Evolutionary conservation across 345 rosid species (phyloP).

Genomic region (Euphorbia tirucalli): DNA sequence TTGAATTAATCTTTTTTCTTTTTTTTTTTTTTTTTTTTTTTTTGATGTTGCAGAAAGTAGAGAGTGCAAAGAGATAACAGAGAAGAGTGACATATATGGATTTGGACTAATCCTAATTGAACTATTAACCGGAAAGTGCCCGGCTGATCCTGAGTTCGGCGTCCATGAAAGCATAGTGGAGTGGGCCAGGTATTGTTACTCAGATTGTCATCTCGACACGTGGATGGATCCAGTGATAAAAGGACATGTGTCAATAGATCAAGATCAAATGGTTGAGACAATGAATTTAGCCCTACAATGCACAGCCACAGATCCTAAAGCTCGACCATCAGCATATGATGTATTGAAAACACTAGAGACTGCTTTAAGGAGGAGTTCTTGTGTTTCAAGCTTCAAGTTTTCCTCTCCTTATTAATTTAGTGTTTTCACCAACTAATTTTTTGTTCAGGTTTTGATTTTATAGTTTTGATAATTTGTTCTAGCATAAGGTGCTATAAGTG

Average conservation of each 20-base stretch:
- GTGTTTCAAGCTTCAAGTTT: conserved; percentile 35
- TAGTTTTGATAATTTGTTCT: too few species aligned
- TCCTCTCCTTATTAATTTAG: conserved; percentile 29
- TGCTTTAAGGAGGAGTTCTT: conserved; percentile 35
- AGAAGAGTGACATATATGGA: conserved; percentile 63
- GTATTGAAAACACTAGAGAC: conserved; percentile 50
- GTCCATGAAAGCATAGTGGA: conserved; percentile 49
- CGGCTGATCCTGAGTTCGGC: conserved; percentile 59
- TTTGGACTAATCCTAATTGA: conserved; percentile 68
- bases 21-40: too few species aligned
- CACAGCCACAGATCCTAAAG: conserved; percentile 59
- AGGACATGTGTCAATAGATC: conserved; percentile 26
- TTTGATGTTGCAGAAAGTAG: conserved; percentile 43
- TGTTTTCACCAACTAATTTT: conserved; percentile 21
- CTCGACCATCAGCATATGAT: conserved; percentile 55
- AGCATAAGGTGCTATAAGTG: too few species aligned
- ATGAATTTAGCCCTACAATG: conserved; percentile 75
- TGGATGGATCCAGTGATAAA: conserved; percentile 67
- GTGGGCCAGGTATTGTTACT: conserved; percentile 75
- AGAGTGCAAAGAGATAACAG: conserved; percentile 47
- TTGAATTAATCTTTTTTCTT: too few species aligned
- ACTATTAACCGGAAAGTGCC: conserved; percentile 63
- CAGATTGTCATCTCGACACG: conserved; percentile 53
- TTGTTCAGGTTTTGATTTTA: conserved; percentile 8
- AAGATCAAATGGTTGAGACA: conserved; percentile 47